Conservation (phyloP, 805 yeast genomes). For the Maudiozyma saulgeensis region DNA sequence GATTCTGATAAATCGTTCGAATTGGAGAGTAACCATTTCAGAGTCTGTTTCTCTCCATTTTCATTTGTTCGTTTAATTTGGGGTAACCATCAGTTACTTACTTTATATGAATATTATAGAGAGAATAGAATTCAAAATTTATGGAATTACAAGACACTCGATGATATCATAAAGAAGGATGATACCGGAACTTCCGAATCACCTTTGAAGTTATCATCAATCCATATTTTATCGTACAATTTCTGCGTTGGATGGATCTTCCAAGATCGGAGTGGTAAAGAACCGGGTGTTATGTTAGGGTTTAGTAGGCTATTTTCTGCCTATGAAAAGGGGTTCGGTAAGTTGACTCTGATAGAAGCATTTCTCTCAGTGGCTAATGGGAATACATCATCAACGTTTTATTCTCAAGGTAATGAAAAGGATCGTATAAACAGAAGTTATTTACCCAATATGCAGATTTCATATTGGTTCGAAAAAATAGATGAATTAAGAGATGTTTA, state of each 20-base stretch:
- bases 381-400: slow-evolving; percentile 38
- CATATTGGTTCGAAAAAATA: slow-evolving; percentile 22
- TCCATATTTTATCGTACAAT: slow-evolving; percentile 52
- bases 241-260: slow-evolving; percentile 76
- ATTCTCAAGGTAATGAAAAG: slow-evolving; percentile 38
- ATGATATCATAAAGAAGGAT: background rate
- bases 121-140: slow-evolving; percentile 10
- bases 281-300: slow-evolving; percentile 73
- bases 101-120: slow-evolving; percentile 11
- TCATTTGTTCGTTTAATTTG: slow-evolving; percentile 35
- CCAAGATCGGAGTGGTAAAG: slow-evolving; percentile 31
- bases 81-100: slow-evolving; percentile 15
- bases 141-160: slow-evolving; percentile 6
- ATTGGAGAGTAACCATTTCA: slow-evolving; percentile 47
- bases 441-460: slow-evolving; percentile 57
- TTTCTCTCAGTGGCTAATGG: slow-evolving; percentile 68
- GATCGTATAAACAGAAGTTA: slow-evolving; percentile 50
- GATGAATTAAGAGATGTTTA: slow-evolving; percentile 36
- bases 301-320: slow-evolving; percentile 64
- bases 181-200: slow-evolving; percentile 6
- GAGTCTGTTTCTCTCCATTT: slow-evolving; percentile 49
- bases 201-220: slow-evolving; percentile 34
- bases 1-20: slow-evolving; percentile 38
- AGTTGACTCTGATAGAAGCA: slow-evolving; percentile 57
- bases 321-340: slow-evolving; percentile 52